Base-by-base conservation (phyloP, 2,329 filamentous ascomycete genomes). In the Trematosphaeria pertusa region DNA sequence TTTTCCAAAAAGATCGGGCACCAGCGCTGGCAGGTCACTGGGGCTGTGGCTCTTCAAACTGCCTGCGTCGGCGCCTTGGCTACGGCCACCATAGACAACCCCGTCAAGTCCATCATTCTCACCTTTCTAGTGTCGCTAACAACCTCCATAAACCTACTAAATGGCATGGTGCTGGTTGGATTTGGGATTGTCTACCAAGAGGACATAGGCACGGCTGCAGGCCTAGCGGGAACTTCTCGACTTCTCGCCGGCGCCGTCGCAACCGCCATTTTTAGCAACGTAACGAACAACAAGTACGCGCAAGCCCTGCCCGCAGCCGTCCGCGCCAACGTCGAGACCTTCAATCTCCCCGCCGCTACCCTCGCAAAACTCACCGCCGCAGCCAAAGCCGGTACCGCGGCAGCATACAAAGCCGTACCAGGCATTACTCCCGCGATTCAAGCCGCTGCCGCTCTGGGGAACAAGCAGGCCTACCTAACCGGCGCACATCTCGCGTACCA, bases 141-240 rank as follows among this genome's bases (percentile, higher is more conserved):
- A 22, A 65, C 62, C 11, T 63, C 59, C 6, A 56, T 67, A 38
- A 64, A 65, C 37, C 39, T 67, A 1, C 49, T 65, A 6, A 67
- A 65, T 24, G 62, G 60, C 14, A 62, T 67, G 59, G 62, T 65
- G 0, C 50, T 67, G 3, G 61, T 67, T 3, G 62, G 63, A 8
- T 64, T 65, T 14, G 62, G 63, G 11, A 65, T 65, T 24, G 59
- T 65, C 2, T 61, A 63, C 22, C 63, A 66, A 36, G 59, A 65
- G 38, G 61, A 65, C 10, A 66, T 66, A 43, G 62, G 64, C n/a
- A 66, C 62, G 9, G 64, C 61, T 3, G 62, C 62, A 4, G 64
- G 64, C 33, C 57, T 67, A 1, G 60, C 62, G 2, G 62, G 61
- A 20, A 65, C 64, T n/a, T 59, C 54, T 4, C 58, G 62, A 4